phyloP scores from a whole-genome alignment of 2,329 filamentous ascomycete species.

The Teratosphaeria gauchensis region DNA sequence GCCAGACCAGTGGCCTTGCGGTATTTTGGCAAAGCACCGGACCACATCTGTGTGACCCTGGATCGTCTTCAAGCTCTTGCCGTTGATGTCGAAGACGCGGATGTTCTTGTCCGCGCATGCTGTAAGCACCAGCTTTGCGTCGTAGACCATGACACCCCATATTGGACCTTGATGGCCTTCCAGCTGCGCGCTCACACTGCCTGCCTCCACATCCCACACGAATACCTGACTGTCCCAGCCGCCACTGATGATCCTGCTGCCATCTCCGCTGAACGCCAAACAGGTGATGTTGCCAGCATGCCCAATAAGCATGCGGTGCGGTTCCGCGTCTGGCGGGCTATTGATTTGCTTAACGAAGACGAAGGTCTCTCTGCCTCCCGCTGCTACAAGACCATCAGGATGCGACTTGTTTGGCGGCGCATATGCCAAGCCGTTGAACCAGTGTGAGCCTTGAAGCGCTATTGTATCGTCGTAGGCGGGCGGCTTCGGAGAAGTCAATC shows the following conservation, averaged over 20 bases:
- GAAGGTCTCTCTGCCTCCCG: slow-evolving; percentile 82
- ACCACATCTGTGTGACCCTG: slow-evolving; percentile 72
- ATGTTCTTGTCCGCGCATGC: slow-evolving; percentile 79
- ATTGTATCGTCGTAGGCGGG: slow-evolving; percentile 69
- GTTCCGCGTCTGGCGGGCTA: slow-evolving; percentile 59
- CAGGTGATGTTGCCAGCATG: slow-evolving; percentile 84
- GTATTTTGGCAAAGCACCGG: slow-evolving; percentile 77
- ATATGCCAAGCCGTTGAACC: slow-evolving; percentile 78
- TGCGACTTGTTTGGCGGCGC: slow-evolving; percentile 58
- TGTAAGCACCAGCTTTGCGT: slow-evolving; percentile 71
- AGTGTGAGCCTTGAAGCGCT: slow-evolving; percentile 68
- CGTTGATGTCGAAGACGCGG: slow-evolving; percentile 63
- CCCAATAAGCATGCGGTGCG: slow-evolving; percentile 76
- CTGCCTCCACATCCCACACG: slow-evolving; percentile 76
- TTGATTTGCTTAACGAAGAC: slow-evolving; percentile 77
- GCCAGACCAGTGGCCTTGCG: slow-evolving; percentile 62
- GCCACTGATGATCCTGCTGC: slow-evolving; percentile 72
- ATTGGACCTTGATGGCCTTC: slow-evolving; percentile 72
- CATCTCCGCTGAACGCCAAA: slow-evolving; percentile 65
- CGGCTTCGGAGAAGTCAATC: slow-evolving; percentile 53
- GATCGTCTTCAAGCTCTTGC: slow-evolving; percentile 54
- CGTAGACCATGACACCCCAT: slow-evolving; percentile 83
- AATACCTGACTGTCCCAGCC: slow-evolving; percentile 88
- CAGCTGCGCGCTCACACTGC: slow-evolving; percentile 66
- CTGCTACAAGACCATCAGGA: slow-evolving; percentile 72